These are phyloP conservation scores for Hibiscus trionum DNA, from an alignment of 345 rosid species.

Conservation along the genomic window DNA sequence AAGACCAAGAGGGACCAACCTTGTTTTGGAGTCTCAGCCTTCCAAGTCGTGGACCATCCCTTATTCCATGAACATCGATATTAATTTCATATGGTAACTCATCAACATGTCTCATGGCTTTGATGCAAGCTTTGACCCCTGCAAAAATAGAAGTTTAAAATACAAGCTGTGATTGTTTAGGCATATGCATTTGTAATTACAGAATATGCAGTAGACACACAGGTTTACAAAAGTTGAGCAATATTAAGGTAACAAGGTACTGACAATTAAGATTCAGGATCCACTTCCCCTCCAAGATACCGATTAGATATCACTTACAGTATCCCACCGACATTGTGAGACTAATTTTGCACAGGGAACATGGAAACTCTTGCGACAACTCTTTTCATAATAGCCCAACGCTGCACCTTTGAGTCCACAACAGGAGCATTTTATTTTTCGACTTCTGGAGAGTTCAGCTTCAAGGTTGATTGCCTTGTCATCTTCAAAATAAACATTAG, in stretches of 20 bases:
- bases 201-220: neutral
- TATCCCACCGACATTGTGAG: slow-evolving; percentile 82
- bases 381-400: slow-evolving; percentile 78
- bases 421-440: slow-evolving; percentile 61
- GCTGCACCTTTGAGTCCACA: slow-evolving; percentile 95
- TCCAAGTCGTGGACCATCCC: slow-evolving; percentile 66
- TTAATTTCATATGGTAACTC: slow-evolving; percentile 69
- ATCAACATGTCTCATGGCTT: slow-evolving; percentile 35
- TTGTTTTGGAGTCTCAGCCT: slow-evolving; percentile 57
- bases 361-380: slow-evolving; percentile 70
- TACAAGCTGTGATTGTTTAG: neutral
- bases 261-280: slow-evolving; percentile 66
- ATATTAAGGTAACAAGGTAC: slow-evolving; percentile 17
- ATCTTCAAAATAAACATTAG: slow-evolving; percentile 73
- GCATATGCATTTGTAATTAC: neutral
- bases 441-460: slow-evolving; percentile 76
- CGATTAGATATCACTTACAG: slow-evolving; percentile 62
- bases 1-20: slow-evolving; percentile 29
- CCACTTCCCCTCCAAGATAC: slow-evolving; percentile 91
- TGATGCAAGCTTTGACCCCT: slow-evolving; percentile 77
- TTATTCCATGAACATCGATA: slow-evolving; percentile 65
- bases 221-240: neutral
- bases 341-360: slow-evolving; percentile 61
- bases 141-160: slow-evolving; percentile 9
- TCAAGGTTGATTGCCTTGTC: slow-evolving; percentile 69